Evolutionary conservation across 352 stramenopile genomes (phyloP).

Genomic region (Proteromonas lacertae): DNA sequence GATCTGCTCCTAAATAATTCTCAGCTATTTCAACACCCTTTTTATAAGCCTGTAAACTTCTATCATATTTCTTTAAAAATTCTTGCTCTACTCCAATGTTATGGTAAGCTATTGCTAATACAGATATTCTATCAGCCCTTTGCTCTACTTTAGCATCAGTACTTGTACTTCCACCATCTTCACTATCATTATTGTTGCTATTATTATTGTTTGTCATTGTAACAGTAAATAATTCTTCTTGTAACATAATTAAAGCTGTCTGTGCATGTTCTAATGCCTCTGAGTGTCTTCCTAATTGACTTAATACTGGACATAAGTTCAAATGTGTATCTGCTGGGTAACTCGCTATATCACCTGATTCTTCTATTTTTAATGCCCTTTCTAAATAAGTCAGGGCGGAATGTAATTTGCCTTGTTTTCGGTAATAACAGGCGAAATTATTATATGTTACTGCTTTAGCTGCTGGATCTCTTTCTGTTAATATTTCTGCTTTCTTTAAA

Average conservation of each 20-base stretch:
- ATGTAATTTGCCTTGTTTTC: conserved; percentile 45
- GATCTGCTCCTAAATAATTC: conserved; percentile 33
- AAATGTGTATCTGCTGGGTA: conserved; percentile 65
- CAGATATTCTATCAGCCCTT: conserved; percentile 43
- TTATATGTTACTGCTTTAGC: conserved; percentile 56
- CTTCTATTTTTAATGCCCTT: conserved; percentile 55
- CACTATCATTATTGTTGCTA: background rate
- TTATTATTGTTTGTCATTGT: background rate
- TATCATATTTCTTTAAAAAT: conserved; percentile 57
- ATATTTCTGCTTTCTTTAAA: conserved; percentile 64
- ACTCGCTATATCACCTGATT: conserved; percentile 28
- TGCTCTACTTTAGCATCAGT: conserved; percentile 3
- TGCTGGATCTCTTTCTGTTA: conserved; percentile 37
- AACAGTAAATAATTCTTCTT: conserved; percentile 40
- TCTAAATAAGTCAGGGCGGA: conserved; percentile 52
- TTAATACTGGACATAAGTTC: conserved; percentile 67
- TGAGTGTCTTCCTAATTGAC: conserved; percentile 37
- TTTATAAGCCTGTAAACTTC: conserved; percentile 46
- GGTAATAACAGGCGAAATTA: conserved; percentile 66
- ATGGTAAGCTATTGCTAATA: conserved; percentile 65
- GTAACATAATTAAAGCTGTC: conserved; percentile 46
- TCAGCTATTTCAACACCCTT: conserved; percentile 49
- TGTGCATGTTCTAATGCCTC: conserved; percentile 52
- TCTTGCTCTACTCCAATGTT: conserved; percentile 73
- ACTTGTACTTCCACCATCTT: background rate